Base-by-base conservation (phyloP, 148 eudicot genomes). In the Persicaria maculosa region DNA sequence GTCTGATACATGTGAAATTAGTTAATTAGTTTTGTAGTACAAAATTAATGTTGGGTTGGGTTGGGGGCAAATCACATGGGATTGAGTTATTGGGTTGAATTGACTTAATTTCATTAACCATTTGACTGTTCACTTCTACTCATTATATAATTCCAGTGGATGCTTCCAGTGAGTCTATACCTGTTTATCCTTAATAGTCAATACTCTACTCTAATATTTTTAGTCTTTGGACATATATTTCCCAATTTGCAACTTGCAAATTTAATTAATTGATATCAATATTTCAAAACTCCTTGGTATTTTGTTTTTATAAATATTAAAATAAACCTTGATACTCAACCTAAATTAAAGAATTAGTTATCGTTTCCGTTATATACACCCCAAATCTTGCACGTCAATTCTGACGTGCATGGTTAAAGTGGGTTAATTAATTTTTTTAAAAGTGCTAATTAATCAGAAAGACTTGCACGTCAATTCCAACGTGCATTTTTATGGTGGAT, bases 71-170 rank as follows among this genome's bases (percentile, higher is more conserved):
- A 31, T 65, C 70, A 65, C 70, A 65, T 65, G 70, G 70, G 19
- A 12, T 5, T 65, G 19, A 65, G 40, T 65, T 65, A 65, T 45
- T 36, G 70, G 70, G 4, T 12, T 14, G 19, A 65, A 12, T 65
- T 65, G 70, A 65, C 70, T 65, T 65, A 12, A 40, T 65, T 43
- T 62, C 19, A 65, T 65, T 65, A 65, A 65, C 47, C 7, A 65
- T 17, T 65, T 65, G 70, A 65, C 70, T 40, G 12, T 5, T 40
- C 43, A 65, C 17, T 65, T 12, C 19, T 46, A 65, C 67, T 59
- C 43, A 59, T 58, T 59, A 59, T 22, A 59, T 17, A 22, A 14
- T 20, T 59, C 5, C 19, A 4, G 25, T 9, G 10, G 67, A 59
- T 59, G 11, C 43, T 59, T 59, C 67, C 5, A 59, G 67, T 22